Base-by-base conservation (phyloP, 2,329 filamentous ascomycete species). In the Beauveria medogensis region DNA sequence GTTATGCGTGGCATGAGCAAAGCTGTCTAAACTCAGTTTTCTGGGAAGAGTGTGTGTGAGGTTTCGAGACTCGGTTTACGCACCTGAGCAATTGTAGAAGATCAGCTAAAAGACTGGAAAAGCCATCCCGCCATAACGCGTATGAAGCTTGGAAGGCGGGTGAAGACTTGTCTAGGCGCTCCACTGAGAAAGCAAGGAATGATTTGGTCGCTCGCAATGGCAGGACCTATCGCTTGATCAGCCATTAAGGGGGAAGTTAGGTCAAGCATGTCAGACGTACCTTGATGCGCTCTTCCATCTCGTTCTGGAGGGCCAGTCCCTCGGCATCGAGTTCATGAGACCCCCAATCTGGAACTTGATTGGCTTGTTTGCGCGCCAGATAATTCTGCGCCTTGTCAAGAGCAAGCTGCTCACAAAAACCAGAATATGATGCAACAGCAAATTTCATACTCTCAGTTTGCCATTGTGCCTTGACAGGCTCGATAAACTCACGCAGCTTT, bases 1-100 rank as follows among this genome's bases (percentile, higher is more conserved):
- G 67, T 96, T 92, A 70, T 96, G 92, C 64, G 95, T 92, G 1
- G 91, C 90, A 75, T 97, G 93, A 0, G 93, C 92, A 72, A 95
- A 88, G 69, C 89, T 90, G 62, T 14, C 50, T 41, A 37, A 10
- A 8, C 16, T 66, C 34, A 64, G 62, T 12, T 37, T 43, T 18
- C 30, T 40, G 8, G 22, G 22, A 48, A 62, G 59, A 67, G 56
- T 4, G 28, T 30, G 3, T 28, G 18, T 9, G 14, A 18, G 47
- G 22, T 16, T 18, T 10, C 34, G 24, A 28, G 26, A 16, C 34
- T 37, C 34, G 26, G 20, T 34, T 5, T 5, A 66, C 73, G 65
- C 73, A 87, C 81, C 83, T 91, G 28, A 97, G 78, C 64, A 97
- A 89, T 65, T 93, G 87, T 18, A 99, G 81, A 5, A 99, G 78